Percentiles rank a stretch among this genome's conserved stretches.
Conservation (phyloP, 176 grass and related monocot species). For the Guadua angustifolia region DNA sequence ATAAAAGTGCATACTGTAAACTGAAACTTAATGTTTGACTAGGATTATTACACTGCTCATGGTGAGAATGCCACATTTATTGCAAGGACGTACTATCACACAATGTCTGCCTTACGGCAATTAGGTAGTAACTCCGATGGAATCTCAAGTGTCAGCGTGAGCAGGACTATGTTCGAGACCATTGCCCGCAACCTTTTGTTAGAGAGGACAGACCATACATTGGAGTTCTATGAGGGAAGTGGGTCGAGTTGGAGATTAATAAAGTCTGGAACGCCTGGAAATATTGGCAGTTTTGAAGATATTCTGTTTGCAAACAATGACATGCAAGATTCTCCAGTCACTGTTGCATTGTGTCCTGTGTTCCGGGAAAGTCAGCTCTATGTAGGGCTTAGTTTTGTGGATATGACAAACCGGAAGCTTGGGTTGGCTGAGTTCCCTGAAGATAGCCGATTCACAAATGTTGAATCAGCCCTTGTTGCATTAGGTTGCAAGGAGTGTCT, state of each 20-base stretch:
- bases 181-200: conserved; percentile 89
- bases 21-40: conserved; percentile 40
- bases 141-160: conserved; percentile 81
- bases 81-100: conserved; percentile 91
- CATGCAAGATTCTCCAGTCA: conserved; percentile 91
- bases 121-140: conserved; percentile 71
- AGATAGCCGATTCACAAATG: conserved; percentile 91
- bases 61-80: conserved; percentile 92
- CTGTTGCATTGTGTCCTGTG: conserved; percentile 74
- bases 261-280: conserved; percentile 93
- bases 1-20: conserved; percentile 31
- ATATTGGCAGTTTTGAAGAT: conserved; percentile 96
- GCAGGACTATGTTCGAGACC: conserved; percentile 91
- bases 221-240: conserved; percentile 94
- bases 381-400: conserved; percentile 87
- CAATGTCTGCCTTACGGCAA: conserved; percentile 83
- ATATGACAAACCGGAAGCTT: conserved; percentile 86
- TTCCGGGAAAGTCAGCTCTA: conserved; percentile 71
- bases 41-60: conserved; percentile 98
- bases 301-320: conserved; percentile 97
- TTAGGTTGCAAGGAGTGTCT: conserved; percentile 97
- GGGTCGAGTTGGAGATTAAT: conserved; percentile 87
- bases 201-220: conserved; percentile 81
- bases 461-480: conserved; percentile 83
- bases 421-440: conserved; percentile 88